Conservation (phyloP, 1,284 basidiomycete genomes). For the Ganoderma lucidum region DNA sequence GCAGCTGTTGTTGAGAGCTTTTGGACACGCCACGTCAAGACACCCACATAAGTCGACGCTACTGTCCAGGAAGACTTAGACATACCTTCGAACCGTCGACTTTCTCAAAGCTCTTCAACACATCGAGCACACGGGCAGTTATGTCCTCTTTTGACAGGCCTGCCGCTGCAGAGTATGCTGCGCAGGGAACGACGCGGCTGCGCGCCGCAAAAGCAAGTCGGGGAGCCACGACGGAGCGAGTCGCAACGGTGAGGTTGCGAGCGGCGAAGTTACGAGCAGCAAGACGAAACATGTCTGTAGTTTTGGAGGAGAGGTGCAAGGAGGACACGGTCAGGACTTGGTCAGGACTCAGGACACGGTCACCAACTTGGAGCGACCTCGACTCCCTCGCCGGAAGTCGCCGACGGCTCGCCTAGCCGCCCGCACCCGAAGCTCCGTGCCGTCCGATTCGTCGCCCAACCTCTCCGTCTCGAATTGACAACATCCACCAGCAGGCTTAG, state of each 20-base stretch:
- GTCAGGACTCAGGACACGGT: constrained; percentile 28
- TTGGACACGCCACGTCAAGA: constrained; percentile 5
- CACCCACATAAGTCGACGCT: constrained; percentile 1
- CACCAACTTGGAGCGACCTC: constrained; percentile 7
- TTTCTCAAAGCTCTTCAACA: constrained; percentile 96
- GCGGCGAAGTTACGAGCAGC: constrained; percentile 45
- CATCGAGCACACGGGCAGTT: constrained; percentile 84
- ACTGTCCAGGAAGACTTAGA: constrained; percentile 18
- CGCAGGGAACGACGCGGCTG: constrained; percentile 49
- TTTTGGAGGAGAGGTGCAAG: constrained; percentile 20
- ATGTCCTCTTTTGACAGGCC: constrained; percentile 82
- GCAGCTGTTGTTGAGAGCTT: constrained; percentile 81
- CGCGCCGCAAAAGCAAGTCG: constrained; percentile 40
- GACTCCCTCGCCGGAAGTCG: constrained; percentile 32
- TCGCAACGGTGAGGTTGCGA: constrained; percentile 40
- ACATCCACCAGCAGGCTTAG: background rate
- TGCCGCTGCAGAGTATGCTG: constrained; percentile 80
- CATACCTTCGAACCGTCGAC: constrained; percentile 85
- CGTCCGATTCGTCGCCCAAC: constrained; percentile 4
- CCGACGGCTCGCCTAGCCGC: constrained; percentile 20
- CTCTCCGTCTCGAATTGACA: background rate
- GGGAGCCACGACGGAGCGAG: constrained; percentile 24
- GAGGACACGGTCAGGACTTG: constrained; percentile 29
- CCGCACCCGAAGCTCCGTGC: background rate
- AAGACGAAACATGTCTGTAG: constrained; percentile 51